These are phyloP conservation scores for Penicillium sp. DNA, from an alignment of 2,329 filamentous ascomycete species.

Conservation along the genomic window DNA sequence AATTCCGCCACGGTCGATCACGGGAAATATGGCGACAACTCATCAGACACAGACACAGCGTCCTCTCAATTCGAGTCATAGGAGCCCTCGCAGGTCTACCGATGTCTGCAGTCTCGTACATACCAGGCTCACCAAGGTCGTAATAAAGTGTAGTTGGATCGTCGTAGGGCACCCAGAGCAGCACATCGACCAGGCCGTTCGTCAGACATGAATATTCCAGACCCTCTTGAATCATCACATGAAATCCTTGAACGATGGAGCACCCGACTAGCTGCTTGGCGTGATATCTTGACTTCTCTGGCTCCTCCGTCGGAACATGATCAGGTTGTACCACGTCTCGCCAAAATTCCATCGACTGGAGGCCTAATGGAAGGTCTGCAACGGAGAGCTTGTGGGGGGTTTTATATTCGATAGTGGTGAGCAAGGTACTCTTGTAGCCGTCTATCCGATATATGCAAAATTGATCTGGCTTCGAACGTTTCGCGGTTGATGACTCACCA, in stretches of 20 bases:
- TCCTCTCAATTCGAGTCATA: constrained; percentile 10
- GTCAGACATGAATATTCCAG: background rate
- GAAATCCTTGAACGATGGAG: background rate
- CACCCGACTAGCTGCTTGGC: background rate
- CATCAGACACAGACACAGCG: constrained; percentile 22
- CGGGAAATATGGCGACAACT: constrained; percentile 12
- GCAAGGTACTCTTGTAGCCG: background rate
- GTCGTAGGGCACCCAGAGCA: background rate
- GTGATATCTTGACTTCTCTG: background rate
- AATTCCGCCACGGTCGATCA: constrained; percentile 20
- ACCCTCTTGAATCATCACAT: background rate
- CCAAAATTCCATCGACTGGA: background rate
- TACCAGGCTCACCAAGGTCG: constrained; percentile 12
- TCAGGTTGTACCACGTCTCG: background rate
- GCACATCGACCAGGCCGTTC: background rate
- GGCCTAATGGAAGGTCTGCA: background rate
- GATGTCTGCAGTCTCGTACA: no score
- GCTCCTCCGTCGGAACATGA: background rate
- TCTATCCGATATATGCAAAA: background rate
- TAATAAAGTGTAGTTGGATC: constrained; percentile 22
- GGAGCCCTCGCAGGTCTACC: no score
- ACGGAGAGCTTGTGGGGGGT: background rate
- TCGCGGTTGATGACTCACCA: background rate
- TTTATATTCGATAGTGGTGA: background rate
- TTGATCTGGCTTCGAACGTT: background rate